Evolutionary conservation across 371 early-diverging fungal species (phyloP).

Genomic region (Apophysomyces sp.): DNA sequence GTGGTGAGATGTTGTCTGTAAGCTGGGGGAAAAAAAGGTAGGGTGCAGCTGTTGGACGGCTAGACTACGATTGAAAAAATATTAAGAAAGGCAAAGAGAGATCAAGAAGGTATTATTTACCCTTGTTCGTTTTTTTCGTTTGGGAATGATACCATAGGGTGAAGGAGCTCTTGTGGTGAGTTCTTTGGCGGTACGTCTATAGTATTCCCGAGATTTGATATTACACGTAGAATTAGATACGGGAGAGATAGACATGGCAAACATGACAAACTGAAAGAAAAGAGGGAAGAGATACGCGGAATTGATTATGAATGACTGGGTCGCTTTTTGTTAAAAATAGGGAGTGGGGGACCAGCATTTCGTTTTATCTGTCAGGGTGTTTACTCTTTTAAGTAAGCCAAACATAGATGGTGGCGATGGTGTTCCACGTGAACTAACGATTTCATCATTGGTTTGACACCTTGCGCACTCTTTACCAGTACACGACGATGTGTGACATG

Average conservation of each 20-base stretch:
- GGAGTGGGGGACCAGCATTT: too few relatives aligned
- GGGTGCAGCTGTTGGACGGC: constrained; percentile 6
- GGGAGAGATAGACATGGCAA: not conserved
- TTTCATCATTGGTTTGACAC: too few relatives aligned
- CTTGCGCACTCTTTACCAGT: too few relatives aligned
- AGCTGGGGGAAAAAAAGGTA: constrained; percentile 19
- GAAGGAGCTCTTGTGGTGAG: constrained; percentile 8
- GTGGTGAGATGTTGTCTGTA: not conserved
- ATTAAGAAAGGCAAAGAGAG: constrained; percentile 9
- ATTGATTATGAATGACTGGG: too few relatives aligned
- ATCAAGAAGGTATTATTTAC: constrained; percentile 2
- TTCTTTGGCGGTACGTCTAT: constrained; percentile 9
- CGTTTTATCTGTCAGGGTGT: too few relatives aligned
- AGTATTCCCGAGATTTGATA: not conserved
- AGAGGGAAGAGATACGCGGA: not conserved
- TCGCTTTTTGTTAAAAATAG: too few relatives aligned
- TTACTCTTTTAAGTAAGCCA: too few relatives aligned
- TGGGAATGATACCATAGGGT: constrained; percentile 32
- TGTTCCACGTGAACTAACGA: too few relatives aligned
- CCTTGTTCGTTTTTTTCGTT: constrained; percentile 15
- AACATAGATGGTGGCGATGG: too few relatives aligned
- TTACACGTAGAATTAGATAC: not conserved
- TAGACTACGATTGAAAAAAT: not conserved
- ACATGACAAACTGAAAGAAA: not conserved
- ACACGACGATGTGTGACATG: too few relatives aligned